Base-by-base conservation (phyloP, 768 basidiomycete genomes). In the Suillus weaverae region DNA sequence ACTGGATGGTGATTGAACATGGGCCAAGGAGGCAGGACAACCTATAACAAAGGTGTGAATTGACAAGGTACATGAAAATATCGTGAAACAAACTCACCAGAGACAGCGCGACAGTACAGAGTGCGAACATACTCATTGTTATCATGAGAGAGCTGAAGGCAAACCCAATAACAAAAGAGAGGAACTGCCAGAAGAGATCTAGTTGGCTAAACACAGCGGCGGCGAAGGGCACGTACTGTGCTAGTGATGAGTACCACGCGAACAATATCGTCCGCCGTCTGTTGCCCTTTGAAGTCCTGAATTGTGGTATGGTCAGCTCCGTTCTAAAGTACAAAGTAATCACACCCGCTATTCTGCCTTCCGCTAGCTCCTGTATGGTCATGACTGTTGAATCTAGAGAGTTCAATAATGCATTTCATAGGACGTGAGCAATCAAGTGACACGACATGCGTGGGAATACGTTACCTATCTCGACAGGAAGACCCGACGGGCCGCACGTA, bases 21-120 rank as follows among this genome's bases (percentile, higher is more conserved):
- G 0, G 86, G 83, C 91, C 91, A 93, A 10, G 87, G 87, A 0
- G 91, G 91, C 5, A 92, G 65, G 14, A 87, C 79, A 55, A 81
- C 74, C 91, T 92, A 67, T 20, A 62, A 26, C 1, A 36, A 32
- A 48, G 8, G 14, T 20, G 16, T 59, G n/a, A 61, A 41, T 38
- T 32, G 22, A 26, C 20, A 2, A 41, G 11, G 36, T 32, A n/a
- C n/a, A 20, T 13, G 14, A 39, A 33, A 2, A 8, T 6, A 10
- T 62, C n/a, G 13, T 22, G 26, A 41, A 33, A 30, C 4, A 60
- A 35, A 62, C 56, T 22, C 36, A 62, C 62, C 20, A 62, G 51
- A 62, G 33, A 60, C 50, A 62, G 20, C 6, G 36, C 62, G 0
- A 62, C 38, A n/a, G 56, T 62, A 38, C 36, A 59, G 11, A 59